These are phyloP conservation scores for Phycomyces blakesleeanus DNA, from an alignment of 192 early-diverging fungal genomes.

Conservation along the genomic window DNA sequence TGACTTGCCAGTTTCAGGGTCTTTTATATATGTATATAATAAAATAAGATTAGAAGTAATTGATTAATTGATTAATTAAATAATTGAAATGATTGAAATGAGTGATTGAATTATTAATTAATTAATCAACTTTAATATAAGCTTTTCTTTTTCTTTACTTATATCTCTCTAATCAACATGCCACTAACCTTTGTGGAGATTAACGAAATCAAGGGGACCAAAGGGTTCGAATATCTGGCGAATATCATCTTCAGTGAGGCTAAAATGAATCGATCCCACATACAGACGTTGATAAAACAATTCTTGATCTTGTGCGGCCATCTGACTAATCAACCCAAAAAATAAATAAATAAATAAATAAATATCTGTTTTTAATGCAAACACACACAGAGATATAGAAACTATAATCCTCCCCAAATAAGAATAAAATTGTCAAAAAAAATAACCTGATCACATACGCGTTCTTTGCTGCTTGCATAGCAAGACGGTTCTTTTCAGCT, in stretches of 20 bases:
- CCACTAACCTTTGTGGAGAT: slow-evolving; percentile 60
- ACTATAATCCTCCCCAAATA: too few species aligned
- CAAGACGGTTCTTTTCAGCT: slow-evolving; percentile 87
- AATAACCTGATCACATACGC: too few species aligned
- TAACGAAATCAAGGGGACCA: slow-evolving; percentile 81
- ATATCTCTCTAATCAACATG: too few species aligned
- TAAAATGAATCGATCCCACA: slow-evolving; percentile 60
- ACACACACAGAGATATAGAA: too few species aligned
- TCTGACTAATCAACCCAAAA: slow-evolving; percentile 8
- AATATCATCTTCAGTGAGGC: slow-evolving; percentile 71
- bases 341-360: neutral
- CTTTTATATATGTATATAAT: slow-evolving; percentile 1
- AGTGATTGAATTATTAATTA: too few species aligned
- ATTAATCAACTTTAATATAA: too few species aligned
- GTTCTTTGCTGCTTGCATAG: slow-evolving; percentile 49
- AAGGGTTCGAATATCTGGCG: slow-evolving; percentile 77
- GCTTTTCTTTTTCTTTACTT: too few species aligned
- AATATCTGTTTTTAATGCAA: neutral
- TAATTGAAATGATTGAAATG: too few species aligned
- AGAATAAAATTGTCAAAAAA: too few species aligned
- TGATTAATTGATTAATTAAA: neutral
- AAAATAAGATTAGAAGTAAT: too few species aligned
- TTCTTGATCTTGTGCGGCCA: slow-evolving; percentile 35
- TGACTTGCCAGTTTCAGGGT: slow-evolving; percentile 67
- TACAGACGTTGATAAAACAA: slow-evolving; percentile 56